Base-by-base conservation (phyloP, 257 asterid genomes). In the Jasminum sambac region DNA sequence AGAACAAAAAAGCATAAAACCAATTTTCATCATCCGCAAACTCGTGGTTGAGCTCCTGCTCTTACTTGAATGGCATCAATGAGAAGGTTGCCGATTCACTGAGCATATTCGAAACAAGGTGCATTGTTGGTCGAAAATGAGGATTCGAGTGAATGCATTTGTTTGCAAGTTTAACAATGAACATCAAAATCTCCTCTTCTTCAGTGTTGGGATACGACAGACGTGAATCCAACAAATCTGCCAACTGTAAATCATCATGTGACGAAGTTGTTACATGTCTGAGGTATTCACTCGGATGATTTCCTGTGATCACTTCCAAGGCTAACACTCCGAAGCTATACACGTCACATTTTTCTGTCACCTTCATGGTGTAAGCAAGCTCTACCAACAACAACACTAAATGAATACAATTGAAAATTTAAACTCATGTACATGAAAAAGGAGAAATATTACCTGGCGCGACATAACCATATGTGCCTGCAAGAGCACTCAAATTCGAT, bases 301-400 rank as follows among this genome's bases (percentile, higher is more conserved):
- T 62, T 5, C 75, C 75, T 48, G 24, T 34, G 61, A 71, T 62
- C 55, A 71, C 42, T 66, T 71, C 75, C 68, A 71, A 62, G 13
- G 75, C 61, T 17, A 71, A 17, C 16, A 71, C 63, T 71, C 75
- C 75, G 42, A 71, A 71, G 61, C 75, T 62, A 46, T 71, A 71
- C n/a, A n/a, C n/a, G n/a, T n/a, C n/a, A n/a, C n/a, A n/a, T n/a
- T n/a, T n/a, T n/a, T n/a, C n/a, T n/a, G n/a, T n/a, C n/a, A n/a
- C n/a, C n/a, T n/a, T n/a, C n/a, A n/a, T n/a, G n/a, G n/a, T n/a
- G n/a, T n/a, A 71, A 25, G 75, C 75, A 26, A 71, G 61, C 46
- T 71, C 75, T 71, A 46, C 37, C 14, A 62, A 71, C n/a, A 46
- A 62, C 14, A 26, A 11, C 44, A 58, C 17, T 5, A 7, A 11